phyloP scores from a whole-genome alignment of 2,329 filamentous ascomycete species.

The Penicillium sp. region DNA sequence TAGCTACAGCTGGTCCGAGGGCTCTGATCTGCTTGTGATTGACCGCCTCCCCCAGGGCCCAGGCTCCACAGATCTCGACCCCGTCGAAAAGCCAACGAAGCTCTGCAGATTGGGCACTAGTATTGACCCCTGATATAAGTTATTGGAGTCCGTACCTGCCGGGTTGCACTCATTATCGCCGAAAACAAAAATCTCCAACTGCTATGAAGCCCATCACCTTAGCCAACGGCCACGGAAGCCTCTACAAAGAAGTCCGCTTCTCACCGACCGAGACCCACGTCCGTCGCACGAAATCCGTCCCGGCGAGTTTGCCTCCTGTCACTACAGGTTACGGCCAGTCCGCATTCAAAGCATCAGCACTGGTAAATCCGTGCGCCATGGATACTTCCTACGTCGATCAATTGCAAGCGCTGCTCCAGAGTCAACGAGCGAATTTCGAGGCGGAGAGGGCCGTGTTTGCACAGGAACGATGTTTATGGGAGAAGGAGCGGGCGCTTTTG shows the following conservation, averaged over 20 bases:
- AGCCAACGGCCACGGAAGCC: constrained; percentile 34
- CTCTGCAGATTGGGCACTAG: constrained; percentile 6
- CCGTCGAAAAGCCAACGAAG: not conserved
- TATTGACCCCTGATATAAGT: not conserved
- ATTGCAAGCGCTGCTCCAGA: constrained; percentile 39
- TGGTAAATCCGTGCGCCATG: constrained; percentile 25
- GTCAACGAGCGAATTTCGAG: constrained; percentile 39
- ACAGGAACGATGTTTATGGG: constrained; percentile 45
- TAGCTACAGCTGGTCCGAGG: not conserved
- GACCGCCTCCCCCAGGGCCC: constrained; percentile 2
- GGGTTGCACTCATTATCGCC: not conserved
- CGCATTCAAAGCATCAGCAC: constrained; percentile 16
- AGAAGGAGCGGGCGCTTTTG: constrained; percentile 42
- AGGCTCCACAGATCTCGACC: not conserved
- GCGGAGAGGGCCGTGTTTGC: constrained; percentile 41
- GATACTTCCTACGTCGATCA: constrained; percentile 42
- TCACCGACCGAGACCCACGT: constrained; percentile 38
- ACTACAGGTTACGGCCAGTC: constrained; percentile 25
- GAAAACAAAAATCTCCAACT: constrained; percentile 1
- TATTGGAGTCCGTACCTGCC: not conserved
- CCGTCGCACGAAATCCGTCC: constrained; percentile 40
- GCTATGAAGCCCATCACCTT: constrained; percentile 29
- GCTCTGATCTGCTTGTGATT: constrained; percentile 1
- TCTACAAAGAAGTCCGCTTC: constrained; percentile 44
- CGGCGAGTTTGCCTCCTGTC: constrained; percentile 34